Conservation (phyloP, 2,329 filamentous ascomycete species). For the Diaporthe amygdali region DNA sequence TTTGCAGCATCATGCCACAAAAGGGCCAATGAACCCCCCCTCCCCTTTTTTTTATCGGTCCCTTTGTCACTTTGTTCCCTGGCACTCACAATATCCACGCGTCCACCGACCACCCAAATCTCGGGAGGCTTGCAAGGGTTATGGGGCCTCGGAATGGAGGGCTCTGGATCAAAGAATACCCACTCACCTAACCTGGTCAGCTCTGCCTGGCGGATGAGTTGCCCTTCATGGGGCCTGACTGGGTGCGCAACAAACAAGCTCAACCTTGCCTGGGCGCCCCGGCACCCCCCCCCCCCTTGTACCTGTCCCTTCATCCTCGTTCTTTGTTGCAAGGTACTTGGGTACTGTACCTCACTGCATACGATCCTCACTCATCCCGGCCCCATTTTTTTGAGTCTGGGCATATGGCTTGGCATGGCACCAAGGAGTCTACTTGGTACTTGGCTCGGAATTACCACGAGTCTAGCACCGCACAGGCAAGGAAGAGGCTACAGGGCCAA, state of each 20-base stretch:
- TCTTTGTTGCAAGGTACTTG: neutral
- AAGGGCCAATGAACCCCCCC: neutral
- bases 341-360: slow-evolving; percentile 1
- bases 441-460: slow-evolving; percentile 14
- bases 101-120: slow-evolving; percentile 13
- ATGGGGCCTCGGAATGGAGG: neutral
- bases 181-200: neutral
- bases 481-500: slow-evolving; percentile 16
- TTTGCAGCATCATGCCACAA: neutral
- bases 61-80: neutral
- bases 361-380: slow-evolving; percentile 11
- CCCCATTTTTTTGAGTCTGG: slow-evolving; percentile 13
- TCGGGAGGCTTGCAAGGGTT: slow-evolving; percentile 7
- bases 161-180: slow-evolving; percentile 10
- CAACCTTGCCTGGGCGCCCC: slow-evolving; percentile 2
- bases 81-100: slow-evolving; percentile 4
- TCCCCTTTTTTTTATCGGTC: neutral
- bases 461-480: slow-evolving; percentile 3
- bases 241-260: slow-evolving; percentile 4
- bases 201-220: neutral
- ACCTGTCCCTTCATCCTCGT: neutral
- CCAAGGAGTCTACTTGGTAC: slow-evolving; percentile 20
- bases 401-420: slow-evolving; percentile 12
- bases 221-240: neutral
- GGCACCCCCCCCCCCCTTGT: neutral